Percentiles rank a stretch among this genome's conserved stretches.
These are phyloP conservation scores for Pythium pyrilobum DNA, from an alignment of 352 stramenopile species.

Conservation along the genomic window DNA sequence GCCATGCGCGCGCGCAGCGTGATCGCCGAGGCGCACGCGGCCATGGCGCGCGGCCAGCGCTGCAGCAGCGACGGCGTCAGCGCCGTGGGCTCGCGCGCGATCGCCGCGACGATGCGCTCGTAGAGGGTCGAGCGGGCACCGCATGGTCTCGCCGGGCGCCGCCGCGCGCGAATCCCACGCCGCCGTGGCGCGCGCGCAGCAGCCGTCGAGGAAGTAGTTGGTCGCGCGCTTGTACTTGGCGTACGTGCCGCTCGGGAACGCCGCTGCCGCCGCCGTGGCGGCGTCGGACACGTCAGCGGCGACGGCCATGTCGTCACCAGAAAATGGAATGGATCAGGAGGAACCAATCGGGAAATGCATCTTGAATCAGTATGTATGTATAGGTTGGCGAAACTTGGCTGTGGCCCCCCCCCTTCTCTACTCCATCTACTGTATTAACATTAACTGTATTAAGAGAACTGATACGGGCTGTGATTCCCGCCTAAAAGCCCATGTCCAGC, in stretches of 20 bases:
- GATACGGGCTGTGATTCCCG: no score
- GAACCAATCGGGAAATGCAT: no score
- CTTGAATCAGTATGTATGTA: no score
- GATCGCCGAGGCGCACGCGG: conserved; percentile 2
- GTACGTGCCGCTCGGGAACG: not conserved
- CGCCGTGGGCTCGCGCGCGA: not conserved
- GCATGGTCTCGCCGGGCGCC: not conserved
- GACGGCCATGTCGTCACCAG: no score
- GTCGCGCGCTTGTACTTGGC: conserved; percentile 5
- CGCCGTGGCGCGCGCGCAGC: not conserved
- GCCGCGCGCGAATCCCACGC: not conserved
- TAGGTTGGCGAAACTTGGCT: not conserved
- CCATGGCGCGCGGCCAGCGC: not conserved
- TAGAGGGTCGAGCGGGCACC: not conserved
- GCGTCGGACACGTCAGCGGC: not conserved
- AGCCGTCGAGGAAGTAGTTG: not conserved
- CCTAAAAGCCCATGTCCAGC: no score
- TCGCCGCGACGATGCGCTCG: not conserved
- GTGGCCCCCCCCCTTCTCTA: not conserved
- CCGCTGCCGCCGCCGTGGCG: not conserved
- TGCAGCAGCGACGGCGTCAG: not conserved
- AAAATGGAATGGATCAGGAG: no score
- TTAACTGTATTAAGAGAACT: no score
- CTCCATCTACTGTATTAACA: no score
- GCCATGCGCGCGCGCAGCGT: conserved; percentile 5